Conservation (phyloP, 2,329 filamentous ascomycete genomes). For the Penicillium sclerotiorum region DNA sequence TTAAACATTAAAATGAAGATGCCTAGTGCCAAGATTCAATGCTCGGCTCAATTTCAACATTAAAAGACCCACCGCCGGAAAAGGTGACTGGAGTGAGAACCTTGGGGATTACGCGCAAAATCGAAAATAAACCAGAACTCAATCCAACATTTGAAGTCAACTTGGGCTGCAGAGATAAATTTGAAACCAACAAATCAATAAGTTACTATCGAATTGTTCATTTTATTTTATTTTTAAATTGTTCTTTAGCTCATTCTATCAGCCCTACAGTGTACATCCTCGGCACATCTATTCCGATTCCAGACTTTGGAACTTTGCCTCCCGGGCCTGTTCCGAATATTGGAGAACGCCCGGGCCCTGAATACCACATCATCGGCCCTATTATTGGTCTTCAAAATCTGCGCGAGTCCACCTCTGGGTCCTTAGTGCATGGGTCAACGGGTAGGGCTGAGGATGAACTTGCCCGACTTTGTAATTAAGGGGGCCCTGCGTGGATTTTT, state of each 20-base stretch:
- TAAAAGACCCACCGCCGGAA: neutral
- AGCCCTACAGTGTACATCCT: too few relatives aligned
- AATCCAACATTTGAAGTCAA: neutral
- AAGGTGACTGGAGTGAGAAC: neutral
- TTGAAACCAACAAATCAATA: too few relatives aligned
- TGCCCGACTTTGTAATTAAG: neutral
- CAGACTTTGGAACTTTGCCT: too few relatives aligned
- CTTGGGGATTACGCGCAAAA: too few relatives aligned
- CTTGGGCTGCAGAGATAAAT: neutral
- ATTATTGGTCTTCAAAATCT: neutral
- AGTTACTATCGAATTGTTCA: too few relatives aligned
- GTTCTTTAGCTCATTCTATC: too few relatives aligned
- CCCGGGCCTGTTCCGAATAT: too few relatives aligned
- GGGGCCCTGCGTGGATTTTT: neutral
- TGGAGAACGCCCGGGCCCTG: neutral
- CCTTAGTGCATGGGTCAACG: slow-evolving; percentile 8
- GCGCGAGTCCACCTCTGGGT: slow-evolving; percentile 1
- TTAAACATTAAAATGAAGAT: slow-evolving; percentile 6
- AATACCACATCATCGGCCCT: neutral
- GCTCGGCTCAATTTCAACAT: neutral
- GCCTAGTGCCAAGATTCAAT: slow-evolving; percentile 6
- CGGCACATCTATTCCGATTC: neutral
- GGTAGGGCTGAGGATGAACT: slow-evolving; percentile 19
- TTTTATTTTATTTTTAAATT: too few relatives aligned
- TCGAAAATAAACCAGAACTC: too few relatives aligned